Percentiles rank a stretch among this genome's conserved stretches.
phyloP scores from a whole-genome alignment of 1,139 yeast species.

The Hemisphaericaspora lyxosophila region DNA sequence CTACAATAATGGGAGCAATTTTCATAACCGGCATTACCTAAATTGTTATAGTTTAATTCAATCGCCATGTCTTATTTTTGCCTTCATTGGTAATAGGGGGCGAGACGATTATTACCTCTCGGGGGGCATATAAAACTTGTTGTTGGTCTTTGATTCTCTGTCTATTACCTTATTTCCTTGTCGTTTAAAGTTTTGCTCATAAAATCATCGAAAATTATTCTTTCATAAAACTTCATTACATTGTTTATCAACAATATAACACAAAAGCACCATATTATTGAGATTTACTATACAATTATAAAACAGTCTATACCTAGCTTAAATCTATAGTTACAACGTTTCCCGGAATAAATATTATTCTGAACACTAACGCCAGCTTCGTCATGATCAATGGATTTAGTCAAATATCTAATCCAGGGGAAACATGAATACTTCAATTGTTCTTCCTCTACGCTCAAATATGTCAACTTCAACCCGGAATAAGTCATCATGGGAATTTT shows the following conservation, averaged over 20 bases:
- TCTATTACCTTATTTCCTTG: too few species aligned
- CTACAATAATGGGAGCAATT: slow-evolving; percentile 52
- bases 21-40: slow-evolving; percentile 54
- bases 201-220: too few species aligned
- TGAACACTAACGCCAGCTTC: slow-evolving; percentile 1
- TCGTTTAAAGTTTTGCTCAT: too few species aligned
- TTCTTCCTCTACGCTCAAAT: slow-evolving; percentile 42
- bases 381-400: slow-evolving; percentile 22
- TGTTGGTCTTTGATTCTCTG: too few species aligned
- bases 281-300: slow-evolving; percentile 7
- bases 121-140: too few species aligned
- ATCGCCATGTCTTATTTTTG: slow-evolving; percentile 3
- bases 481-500: slow-evolving; percentile 45
- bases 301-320: slow-evolving; percentile 29
- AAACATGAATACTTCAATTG: slow-evolving; percentile 45
- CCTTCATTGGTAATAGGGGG: too few species aligned
- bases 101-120: too few species aligned
- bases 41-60: slow-evolving; percentile 14
- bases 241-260: too few species aligned
- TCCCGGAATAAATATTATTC: slow-evolving; percentile 7
- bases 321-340: slow-evolving; percentile 28
- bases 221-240: too few species aligned
- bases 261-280: too few species aligned
- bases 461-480: slow-evolving; percentile 42
- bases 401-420: slow-evolving; percentile 49